These are phyloP conservation scores for Taphrina sp. DNA, from an alignment of 1,139 yeast species.

Conservation along the genomic window DNA sequence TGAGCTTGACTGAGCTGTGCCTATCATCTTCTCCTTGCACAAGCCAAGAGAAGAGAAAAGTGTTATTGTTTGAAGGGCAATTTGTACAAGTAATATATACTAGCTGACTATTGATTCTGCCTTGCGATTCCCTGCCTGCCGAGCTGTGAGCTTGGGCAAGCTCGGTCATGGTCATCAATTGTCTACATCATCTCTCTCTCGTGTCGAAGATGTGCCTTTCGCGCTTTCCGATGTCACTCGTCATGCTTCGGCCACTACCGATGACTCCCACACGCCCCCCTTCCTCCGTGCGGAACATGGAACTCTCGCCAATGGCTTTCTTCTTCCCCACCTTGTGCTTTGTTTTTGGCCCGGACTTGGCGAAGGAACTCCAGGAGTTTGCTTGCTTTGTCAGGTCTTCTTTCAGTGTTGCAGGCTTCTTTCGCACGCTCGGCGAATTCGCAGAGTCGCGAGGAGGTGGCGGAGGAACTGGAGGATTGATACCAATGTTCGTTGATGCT, in stretches of 20 bases:
- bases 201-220: background rate
- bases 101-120: too few relatives aligned
- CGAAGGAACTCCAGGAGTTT: slow-evolving; percentile 15
- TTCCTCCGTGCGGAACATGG: slow-evolving; percentile 42
- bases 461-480: slow-evolving; percentile 30
- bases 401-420: slow-evolving; percentile 13
- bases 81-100: too few relatives aligned
- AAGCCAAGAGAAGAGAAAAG: too few relatives aligned
- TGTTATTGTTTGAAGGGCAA: too few relatives aligned
- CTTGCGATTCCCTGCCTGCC: too few relatives aligned
- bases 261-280: slow-evolving; percentile 42
- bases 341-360: slow-evolving; percentile 36
- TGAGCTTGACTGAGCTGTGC: too few relatives aligned
- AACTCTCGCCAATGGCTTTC: slow-evolving; percentile 38
- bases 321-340: slow-evolving; percentile 41
- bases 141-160: too few relatives aligned
- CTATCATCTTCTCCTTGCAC: too few relatives aligned
- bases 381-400: slow-evolving; percentile 15
- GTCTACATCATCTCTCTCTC: too few relatives aligned
- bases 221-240: slow-evolving; percentile 29
- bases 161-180: too few relatives aligned
- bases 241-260: slow-evolving; percentile 39
- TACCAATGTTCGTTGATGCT: background rate
- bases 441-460: slow-evolving; percentile 8
- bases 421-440: slow-evolving; percentile 7